phyloP scores from a whole-genome alignment of 1,284 basidiomycete genomes.

The Cryptococcus sp. region DNA sequence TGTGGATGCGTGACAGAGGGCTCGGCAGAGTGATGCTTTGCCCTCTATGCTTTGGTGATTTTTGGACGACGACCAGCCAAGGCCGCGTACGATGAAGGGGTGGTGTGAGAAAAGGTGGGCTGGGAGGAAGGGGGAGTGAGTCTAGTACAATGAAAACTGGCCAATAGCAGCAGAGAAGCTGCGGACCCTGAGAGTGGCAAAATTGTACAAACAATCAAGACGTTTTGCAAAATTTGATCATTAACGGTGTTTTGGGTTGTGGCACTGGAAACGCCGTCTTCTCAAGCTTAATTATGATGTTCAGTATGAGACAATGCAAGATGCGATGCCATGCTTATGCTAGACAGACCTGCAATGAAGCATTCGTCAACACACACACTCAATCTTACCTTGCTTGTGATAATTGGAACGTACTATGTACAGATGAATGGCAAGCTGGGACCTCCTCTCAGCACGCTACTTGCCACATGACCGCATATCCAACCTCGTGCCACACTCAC shows the following conservation, averaged over 20 bases:
- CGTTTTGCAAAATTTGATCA: conserved; percentile 6
- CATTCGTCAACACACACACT: too few relatives aligned
- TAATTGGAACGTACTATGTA: conserved; percentile 10
- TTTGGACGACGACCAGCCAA: conserved; percentile 10
- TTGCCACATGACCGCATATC: neutral
- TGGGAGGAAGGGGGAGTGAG: neutral
- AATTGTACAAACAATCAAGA: neutral
- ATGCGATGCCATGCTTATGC: too few relatives aligned
- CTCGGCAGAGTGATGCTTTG: neutral
- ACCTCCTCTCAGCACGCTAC: neutral
- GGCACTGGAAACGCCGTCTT: conserved; percentile 3
- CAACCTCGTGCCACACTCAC: neutral
- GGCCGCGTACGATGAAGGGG: conserved; percentile 7
- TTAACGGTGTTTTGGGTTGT: conserved; percentile 1
- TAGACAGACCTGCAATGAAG: too few relatives aligned
- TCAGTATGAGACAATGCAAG: too few relatives aligned
- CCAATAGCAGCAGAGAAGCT: too few relatives aligned
- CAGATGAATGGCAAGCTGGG: neutral
- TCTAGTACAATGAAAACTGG: too few relatives aligned
- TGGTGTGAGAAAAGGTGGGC: conserved; percentile 4
- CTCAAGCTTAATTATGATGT: neutral
- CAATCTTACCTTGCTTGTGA: too few relatives aligned
- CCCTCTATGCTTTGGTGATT: neutral
- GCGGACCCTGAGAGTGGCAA: neutral
- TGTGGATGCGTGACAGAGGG: conserved; percentile 1